A percentile compares a stretch with the other conserved stretches of the same genome.
These are phyloP conservation scores for Pleurotus citrinopileatus DNA, from an alignment of 768 basidiomycete genomes.

Conservation along the genomic window DNA sequence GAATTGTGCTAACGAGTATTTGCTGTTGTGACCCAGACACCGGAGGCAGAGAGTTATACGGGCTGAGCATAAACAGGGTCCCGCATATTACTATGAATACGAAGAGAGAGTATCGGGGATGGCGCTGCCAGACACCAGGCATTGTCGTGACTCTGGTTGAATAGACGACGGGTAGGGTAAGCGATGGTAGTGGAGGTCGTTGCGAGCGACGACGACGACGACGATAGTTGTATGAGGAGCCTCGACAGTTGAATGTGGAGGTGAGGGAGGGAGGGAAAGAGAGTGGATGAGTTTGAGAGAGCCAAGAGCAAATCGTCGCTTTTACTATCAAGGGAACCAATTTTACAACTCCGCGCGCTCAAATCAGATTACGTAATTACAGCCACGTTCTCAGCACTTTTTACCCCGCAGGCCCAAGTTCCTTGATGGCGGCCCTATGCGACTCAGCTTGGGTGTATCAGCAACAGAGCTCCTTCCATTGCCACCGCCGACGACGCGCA, in stretches of 20 bases:
- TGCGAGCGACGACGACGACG: neutral
- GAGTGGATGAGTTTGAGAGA: neutral
- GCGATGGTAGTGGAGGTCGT: neutral
- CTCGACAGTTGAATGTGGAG: slow-evolving; percentile 23
- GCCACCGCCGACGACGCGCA: no score
- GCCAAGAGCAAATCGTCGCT: no score
- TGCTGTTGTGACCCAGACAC: slow-evolving; percentile 5
- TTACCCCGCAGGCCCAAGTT: no score
- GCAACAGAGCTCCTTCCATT: no score
- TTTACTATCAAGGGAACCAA: no score
- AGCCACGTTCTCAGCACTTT: no score
- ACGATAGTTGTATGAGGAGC: no score
- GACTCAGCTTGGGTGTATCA: no score
- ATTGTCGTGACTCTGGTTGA: slow-evolving; percentile 15
- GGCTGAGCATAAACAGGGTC: slow-evolving; percentile 46
- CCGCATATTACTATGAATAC: slow-evolving; percentile 37
- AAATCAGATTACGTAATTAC: no score
- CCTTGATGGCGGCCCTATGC: no score
- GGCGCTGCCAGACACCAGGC: slow-evolving; percentile 35
- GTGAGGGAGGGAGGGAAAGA: neutral
- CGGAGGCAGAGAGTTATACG: slow-evolving; percentile 24
- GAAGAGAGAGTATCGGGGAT: slow-evolving; percentile 51
- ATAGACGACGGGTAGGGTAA: slow-evolving; percentile 1
- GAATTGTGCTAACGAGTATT: slow-evolving; percentile 15
- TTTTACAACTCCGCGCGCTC: no score